phyloP scores from a whole-genome alignment of 371 early-diverging fungal species.

The Basidiobolus heterosporus region DNA sequence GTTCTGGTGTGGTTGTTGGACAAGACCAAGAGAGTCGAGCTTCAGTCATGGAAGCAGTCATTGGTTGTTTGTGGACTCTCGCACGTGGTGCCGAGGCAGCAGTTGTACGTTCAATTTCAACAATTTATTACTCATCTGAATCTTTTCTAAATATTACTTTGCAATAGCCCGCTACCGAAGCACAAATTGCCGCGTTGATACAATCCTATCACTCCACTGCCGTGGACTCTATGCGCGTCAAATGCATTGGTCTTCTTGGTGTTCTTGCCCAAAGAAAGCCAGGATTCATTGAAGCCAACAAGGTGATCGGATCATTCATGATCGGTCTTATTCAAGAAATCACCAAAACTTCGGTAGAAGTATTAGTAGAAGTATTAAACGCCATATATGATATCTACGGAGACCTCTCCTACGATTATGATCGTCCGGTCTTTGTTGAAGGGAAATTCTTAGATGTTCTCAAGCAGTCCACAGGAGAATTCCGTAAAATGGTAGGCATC shows the following conservation, averaged over 20 bases:
- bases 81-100: conserved; percentile 42
- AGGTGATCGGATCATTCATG: conserved; percentile 47
- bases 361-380: conserved; percentile 58
- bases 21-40: conserved; percentile 20
- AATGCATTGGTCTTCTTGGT: conserved; percentile 56
- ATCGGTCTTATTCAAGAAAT: conserved; percentile 23
- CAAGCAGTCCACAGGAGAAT: conserved; percentile 24
- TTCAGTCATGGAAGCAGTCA: conserved; percentile 34
- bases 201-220: conserved; percentile 9
- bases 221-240: conserved; percentile 38
- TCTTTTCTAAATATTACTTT: not conserved
- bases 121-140: not conserved
- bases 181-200: conserved; percentile 4
- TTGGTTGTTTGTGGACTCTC: conserved; percentile 59
- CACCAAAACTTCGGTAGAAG: conserved; percentile 23
- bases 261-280: conserved; percentile 51
- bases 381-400: conserved; percentile 76
- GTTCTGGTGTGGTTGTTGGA: conserved; percentile 19
- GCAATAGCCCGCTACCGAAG: conserved; percentile 13
- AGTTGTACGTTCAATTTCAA: conserved; percentile 5
- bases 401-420: conserved; percentile 71
- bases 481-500: conserved; percentile 24
- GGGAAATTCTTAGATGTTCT: conserved; percentile 41
- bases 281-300: conserved; percentile 49
- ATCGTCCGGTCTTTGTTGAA: conserved; percentile 60